phyloP scores from a whole-genome alignment of 2,329 filamentous ascomycete genomes.

The Pseudogymnoascus sp. region DNA sequence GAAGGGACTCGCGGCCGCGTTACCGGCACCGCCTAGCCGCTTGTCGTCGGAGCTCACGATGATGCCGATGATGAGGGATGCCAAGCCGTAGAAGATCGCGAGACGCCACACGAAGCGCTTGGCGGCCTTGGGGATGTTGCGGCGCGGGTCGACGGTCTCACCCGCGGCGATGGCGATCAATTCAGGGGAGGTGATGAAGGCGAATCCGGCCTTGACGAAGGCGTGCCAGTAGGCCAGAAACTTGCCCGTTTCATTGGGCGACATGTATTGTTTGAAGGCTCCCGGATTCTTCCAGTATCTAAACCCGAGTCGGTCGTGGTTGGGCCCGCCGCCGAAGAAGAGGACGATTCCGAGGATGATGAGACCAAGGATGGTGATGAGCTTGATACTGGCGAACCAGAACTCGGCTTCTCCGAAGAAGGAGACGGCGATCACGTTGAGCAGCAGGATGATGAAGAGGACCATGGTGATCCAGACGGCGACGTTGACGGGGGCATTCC shows the following conservation, averaged over 20 bases:
- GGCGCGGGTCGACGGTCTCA: conserved; percentile 56
- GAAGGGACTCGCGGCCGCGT: conserved; percentile 41
- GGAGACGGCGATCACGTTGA: conserved; percentile 51
- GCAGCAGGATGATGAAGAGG: conserved; percentile 43
- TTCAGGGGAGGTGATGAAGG: conserved; percentile 55
- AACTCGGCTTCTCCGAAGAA: conserved; percentile 57
- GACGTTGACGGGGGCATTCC: conserved; percentile 44
- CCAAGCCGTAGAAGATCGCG: conserved; percentile 53
- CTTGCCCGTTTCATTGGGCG: conserved; percentile 38
- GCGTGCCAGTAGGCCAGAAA: conserved; percentile 52
- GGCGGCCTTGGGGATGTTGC: conserved; percentile 59
- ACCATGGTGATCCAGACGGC: conserved; percentile 56
- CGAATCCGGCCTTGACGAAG: conserved; percentile 40
- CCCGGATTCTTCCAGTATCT: conserved; percentile 39
- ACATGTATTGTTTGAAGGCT: conserved; percentile 33
- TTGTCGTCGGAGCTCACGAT: conserved; percentile 57
- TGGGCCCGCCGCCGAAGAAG: conserved; percentile 48
- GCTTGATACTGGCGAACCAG: conserved; percentile 53
- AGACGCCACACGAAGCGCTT: conserved; percentile 53
- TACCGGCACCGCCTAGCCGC: conserved; percentile 43
- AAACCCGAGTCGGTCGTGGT: conserved; percentile 44
- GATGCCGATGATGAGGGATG: conserved; percentile 51
- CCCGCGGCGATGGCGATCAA: conserved; percentile 54
- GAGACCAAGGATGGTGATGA: conserved; percentile 51
- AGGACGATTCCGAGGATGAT: conserved; percentile 50